These are phyloP conservation scores for Pestalotiopsis sp. DNA, from an alignment of 2,329 filamentous ascomycete genomes.

Conservation along the genomic window DNA sequence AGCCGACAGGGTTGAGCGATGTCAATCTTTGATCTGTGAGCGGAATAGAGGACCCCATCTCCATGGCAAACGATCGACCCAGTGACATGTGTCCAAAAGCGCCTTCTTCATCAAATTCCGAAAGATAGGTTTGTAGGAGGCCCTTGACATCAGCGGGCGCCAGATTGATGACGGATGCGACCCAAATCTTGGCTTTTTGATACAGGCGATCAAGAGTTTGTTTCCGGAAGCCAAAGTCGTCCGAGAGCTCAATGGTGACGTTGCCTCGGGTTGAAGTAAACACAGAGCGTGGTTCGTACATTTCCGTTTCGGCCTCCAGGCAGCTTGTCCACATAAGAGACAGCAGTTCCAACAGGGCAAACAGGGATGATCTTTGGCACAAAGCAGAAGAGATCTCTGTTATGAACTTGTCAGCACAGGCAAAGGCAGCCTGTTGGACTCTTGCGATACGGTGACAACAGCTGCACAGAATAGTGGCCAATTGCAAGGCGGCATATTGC, in stretches of 20 bases:
- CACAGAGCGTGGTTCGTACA: constrained; percentile 83
- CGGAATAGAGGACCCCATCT: constrained; percentile 88
- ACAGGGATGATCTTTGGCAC: constrained; percentile 87
- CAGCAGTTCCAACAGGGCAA: constrained; percentile 87
- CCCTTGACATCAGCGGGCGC: constrained; percentile 95
- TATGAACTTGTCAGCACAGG: constrained; percentile 85
- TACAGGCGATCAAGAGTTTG: constrained; percentile 79
- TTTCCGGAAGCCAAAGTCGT: constrained; percentile 84
- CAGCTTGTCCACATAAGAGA: constrained; percentile 96
- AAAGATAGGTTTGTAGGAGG: constrained; percentile 91
- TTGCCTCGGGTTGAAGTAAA: constrained; percentile 78
- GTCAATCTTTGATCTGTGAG: constrained; percentile 82
- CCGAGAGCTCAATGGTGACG: constrained; percentile 87
- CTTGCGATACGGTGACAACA: constrained; percentile 94
- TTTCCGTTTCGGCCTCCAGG: constrained; percentile 89
- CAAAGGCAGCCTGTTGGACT: constrained; percentile 84
- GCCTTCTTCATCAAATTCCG: constrained; percentile 90
- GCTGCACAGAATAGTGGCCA: constrained; percentile 81
- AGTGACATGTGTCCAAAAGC: constrained; percentile 90
- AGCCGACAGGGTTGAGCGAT: constrained; percentile 76
- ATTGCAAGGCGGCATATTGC: constrained; percentile 84
- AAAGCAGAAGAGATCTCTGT: constrained; percentile 83
- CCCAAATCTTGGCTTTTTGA: constrained; percentile 78
- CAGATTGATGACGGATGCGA: constrained; percentile 77
- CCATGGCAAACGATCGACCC: constrained; percentile 89